Conservation (phyloP, 1,139 yeast genomes). For the Lodderomyces margitis region DNA sequence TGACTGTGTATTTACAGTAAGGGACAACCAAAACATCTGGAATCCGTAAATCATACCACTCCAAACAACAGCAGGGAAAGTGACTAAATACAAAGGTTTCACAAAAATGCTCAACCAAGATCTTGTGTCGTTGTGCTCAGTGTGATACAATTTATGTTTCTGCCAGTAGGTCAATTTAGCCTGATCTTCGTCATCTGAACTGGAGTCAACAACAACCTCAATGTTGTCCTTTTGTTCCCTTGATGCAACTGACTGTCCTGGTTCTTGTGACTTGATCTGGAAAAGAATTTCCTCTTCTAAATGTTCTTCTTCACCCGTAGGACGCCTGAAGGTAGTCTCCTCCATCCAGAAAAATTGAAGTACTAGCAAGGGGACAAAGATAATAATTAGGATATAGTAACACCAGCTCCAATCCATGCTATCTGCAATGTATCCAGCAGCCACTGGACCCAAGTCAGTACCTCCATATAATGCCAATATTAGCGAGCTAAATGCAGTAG, state of each 20-base stretch:
- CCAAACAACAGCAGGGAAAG: constrained; percentile 61
- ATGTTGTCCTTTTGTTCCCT: constrained; percentile 4
- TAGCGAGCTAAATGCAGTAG: constrained; percentile 35
- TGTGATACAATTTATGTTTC: constrained; percentile 34
- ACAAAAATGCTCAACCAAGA: constrained; percentile 37
- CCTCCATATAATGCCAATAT: constrained; percentile 47
- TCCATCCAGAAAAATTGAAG: constrained; percentile 44
- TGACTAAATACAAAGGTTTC: constrained; percentile 42
- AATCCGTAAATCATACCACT: constrained; percentile 64
- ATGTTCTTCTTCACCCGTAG: constrained; percentile 16
- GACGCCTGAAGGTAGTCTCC: constrained; percentile 38
- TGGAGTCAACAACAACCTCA: constrained; percentile 9
- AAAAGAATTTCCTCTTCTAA: constrained; percentile 20
- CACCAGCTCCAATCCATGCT: constrained; percentile 46
- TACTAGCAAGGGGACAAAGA: constrained; percentile 44
- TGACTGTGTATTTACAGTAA: constrained; percentile 46
- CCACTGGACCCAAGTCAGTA: constrained; percentile 42
- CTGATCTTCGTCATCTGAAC: constrained; percentile 6
- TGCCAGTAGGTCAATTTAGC: constrained; percentile 32
- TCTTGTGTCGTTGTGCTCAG: constrained; percentile 39
- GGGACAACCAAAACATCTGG: constrained; percentile 56
- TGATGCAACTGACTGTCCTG: constrained; percentile 7
- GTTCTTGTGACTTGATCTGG: constrained; percentile 26
- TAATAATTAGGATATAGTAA: constrained; percentile 44
- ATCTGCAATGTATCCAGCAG: constrained; percentile 42